phyloP scores from a whole-genome alignment of 192 early-diverging fungal species.

The Podila minutissima region DNA sequence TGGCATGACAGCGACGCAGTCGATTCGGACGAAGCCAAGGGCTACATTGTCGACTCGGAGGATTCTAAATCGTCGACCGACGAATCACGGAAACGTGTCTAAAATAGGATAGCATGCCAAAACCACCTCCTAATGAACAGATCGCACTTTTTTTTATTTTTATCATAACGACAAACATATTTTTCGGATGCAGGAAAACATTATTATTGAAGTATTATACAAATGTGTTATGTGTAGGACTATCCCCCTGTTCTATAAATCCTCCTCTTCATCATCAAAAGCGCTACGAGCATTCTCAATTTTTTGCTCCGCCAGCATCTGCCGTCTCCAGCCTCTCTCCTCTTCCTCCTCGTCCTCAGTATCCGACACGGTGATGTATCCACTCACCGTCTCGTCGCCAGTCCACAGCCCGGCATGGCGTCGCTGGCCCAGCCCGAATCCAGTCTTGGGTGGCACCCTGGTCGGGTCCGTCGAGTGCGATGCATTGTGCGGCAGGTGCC shows the following conservation, averaged over 20 bases:
- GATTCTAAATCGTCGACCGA: neutral
- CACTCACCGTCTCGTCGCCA: conserved; percentile 9
- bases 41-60: conserved; percentile 5
- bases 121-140: neutral
- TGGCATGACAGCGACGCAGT: conserved; percentile 46
- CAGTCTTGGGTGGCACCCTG: conserved; percentile 1
- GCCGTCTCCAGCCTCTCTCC: conserved; percentile 19
- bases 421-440: conserved; percentile 35
- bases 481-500: conserved; percentile 20
- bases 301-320: conserved; percentile 23
- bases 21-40: conserved; percentile 8
- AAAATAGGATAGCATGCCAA: neutral
- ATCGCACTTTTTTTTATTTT: too few relatives aligned
- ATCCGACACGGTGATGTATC: conserved; percentile 42
- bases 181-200: too few relatives aligned
- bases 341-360: conserved; percentile 44
- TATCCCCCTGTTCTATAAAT: neutral
- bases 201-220: too few relatives aligned
- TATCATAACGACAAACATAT: too few relatives aligned
- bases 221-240: too few relatives aligned
- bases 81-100: neutral
- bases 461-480: conserved; percentile 26
- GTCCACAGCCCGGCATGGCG: conserved; percentile 31
- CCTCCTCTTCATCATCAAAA: neutral
- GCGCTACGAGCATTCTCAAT: neutral